These are phyloP conservation scores for Arachnomyces sp. DNA, from an alignment of 2,329 filamentous ascomycete genomes.

Conservation along the genomic window DNA sequence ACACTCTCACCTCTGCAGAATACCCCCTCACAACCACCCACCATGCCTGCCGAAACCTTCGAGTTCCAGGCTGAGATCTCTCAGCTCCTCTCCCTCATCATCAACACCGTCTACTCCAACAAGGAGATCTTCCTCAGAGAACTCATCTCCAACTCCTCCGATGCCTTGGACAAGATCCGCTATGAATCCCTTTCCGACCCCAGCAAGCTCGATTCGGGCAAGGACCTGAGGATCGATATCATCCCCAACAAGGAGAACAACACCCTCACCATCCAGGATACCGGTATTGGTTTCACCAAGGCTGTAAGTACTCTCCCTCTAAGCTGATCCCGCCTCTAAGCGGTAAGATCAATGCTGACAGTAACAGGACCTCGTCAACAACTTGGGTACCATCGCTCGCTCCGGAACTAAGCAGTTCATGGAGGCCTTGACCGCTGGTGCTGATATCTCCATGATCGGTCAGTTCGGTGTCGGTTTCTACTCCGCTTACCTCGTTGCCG, in stretches of 20 bases:
- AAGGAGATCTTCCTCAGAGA: constrained; percentile 99
- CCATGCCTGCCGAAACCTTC: constrained; percentile 87
- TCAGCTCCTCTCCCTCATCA: constrained; percentile 98
- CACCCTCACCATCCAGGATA: constrained; percentile 94
- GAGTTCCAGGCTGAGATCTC: constrained; percentile 99
- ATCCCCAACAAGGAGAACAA: constrained; percentile 96
- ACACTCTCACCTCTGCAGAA: constrained; percentile 10
- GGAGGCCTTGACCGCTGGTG: constrained; percentile 96
- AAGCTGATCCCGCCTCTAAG: neutral
- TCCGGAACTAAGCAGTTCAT: constrained; percentile 99
- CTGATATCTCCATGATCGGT: constrained; percentile 99
- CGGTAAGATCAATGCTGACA: too few species aligned
- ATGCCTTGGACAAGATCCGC: constrained; percentile 99
- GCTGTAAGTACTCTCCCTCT: constrained; percentile 58
- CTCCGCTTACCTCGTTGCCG: constrained; percentile 98
- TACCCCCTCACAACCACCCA: constrained; percentile 33
- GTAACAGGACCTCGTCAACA: constrained; percentile 95
- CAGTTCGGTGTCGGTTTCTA: constrained; percentile 99
- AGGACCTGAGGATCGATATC: constrained; percentile 98
- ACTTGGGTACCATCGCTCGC: constrained; percentile 97
- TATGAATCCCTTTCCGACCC: constrained; percentile 97
- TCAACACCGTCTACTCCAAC: constrained; percentile 99
- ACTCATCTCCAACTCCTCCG: constrained; percentile 94
- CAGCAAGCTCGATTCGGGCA: constrained; percentile 91
- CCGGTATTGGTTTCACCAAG: constrained; percentile 99